phyloP scores from a whole-genome alignment of 1,284 basidiomycete species.

The Cryptococcus hybrid region DNA sequence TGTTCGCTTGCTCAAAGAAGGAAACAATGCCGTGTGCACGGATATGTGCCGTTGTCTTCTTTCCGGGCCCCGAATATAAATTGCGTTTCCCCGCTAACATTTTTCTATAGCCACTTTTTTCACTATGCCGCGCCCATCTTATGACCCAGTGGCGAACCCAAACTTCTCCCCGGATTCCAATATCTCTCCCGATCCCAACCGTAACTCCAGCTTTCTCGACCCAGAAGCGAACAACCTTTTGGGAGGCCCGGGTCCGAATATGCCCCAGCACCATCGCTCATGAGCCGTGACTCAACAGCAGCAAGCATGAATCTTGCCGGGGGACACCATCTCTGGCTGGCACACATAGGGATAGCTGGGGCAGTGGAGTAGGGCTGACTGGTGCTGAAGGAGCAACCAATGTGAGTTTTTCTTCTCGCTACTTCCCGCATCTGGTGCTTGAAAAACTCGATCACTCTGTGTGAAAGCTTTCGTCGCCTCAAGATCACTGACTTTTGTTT shows the following conservation, averaged over 20 bases:
- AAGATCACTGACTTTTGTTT: slow-evolving; percentile 15
- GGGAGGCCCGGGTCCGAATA: slow-evolving; percentile 17
- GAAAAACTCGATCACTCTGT: no score
- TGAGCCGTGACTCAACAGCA: slow-evolving; percentile 41
- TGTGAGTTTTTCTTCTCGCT: no score
- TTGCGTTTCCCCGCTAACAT: no score
- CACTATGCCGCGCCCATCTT: not conserved
- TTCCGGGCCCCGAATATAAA: no score
- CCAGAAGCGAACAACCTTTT: slow-evolving; percentile 3
- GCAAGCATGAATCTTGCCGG: slow-evolving; percentile 15
- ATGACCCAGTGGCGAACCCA: not conserved
- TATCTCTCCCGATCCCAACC: slow-evolving; percentile 6
- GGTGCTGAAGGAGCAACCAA: slow-evolving; percentile 11
- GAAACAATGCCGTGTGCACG: no score
- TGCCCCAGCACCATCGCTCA: slow-evolving; percentile 36
- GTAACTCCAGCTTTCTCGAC: not conserved
- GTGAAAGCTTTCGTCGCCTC: no score
- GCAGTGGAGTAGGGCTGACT: slow-evolving; percentile 27
- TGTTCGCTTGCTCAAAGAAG: no score
- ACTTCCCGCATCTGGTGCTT: no score
- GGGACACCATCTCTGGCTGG: slow-evolving; percentile 21
- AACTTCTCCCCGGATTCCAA: slow-evolving; percentile 1
- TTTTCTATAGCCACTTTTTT: not conserved
- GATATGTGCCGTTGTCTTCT: no score
- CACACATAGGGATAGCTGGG: slow-evolving; percentile 29